These are phyloP conservation scores for Hyaloscypha bicolor DNA, from an alignment of 495 filamentous ascomycete species.

Conservation along the genomic window DNA sequence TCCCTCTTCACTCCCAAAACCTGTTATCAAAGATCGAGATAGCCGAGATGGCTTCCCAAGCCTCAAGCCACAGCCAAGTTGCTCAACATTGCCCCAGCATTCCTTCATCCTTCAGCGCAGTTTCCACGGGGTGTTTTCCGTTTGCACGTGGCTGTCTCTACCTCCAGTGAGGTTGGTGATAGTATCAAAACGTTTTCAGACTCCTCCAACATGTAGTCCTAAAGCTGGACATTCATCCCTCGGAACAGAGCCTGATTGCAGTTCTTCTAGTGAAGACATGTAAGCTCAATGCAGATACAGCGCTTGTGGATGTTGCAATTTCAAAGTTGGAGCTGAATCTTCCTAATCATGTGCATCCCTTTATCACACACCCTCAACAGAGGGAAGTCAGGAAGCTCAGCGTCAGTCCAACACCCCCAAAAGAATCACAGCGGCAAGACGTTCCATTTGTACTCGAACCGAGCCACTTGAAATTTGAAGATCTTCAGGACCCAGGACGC, in stretches of 20 bases:
- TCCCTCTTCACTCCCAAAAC: not conserved
- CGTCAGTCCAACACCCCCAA: not conserved
- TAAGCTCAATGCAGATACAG: not conserved
- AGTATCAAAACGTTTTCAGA: not conserved
- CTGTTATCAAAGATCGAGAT: not conserved
- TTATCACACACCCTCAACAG: not conserved
- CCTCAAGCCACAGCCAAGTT: too few relatives aligned
- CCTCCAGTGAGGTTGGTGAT: not conserved
- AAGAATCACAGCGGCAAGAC: not conserved
- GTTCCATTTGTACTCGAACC: not conserved
- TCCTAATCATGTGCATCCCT: not conserved
- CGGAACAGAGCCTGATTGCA: not conserved
- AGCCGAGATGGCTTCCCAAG: not conserved
- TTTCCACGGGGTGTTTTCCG: too few relatives aligned
- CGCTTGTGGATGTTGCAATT: not conserved
- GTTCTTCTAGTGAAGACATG: not conserved
- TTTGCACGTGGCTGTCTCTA: not conserved
- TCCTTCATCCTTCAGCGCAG: not conserved
- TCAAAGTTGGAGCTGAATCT: not conserved
- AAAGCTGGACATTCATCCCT: not conserved
- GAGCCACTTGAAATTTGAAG: not conserved
- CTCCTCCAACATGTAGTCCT: not conserved
- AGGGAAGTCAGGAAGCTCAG: not conserved
- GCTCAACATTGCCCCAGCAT: not conserved
- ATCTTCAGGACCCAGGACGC: not conserved